Conservation (phyloP, 495 filamentous ascomycete genomes). For the Schizothecium vesticola region DNA sequence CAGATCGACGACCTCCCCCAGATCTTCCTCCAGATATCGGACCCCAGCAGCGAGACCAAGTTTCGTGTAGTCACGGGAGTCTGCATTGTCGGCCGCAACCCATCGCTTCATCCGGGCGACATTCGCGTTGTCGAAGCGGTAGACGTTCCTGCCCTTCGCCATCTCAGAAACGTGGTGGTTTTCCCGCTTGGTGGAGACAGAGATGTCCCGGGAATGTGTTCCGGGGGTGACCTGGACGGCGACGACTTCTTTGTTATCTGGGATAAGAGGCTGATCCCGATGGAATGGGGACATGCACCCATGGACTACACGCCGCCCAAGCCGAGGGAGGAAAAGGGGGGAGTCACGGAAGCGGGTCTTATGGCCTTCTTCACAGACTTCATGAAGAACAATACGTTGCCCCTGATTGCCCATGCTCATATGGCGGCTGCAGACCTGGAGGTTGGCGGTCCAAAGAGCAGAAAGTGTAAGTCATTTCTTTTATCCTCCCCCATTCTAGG, state of each 20-base stretch:
- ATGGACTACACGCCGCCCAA: conserved; percentile 64
- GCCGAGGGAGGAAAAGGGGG: conserved; percentile 43
- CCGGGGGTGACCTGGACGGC: conserved; percentile 91
- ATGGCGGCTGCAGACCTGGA: conserved; percentile 67
- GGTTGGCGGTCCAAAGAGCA: conserved; percentile 56
- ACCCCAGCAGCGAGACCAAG: conserved; percentile 42
- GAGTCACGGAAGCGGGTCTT: conserved; percentile 64
- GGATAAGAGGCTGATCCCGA: conserved; percentile 71
- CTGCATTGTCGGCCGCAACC: conserved; percentile 85
- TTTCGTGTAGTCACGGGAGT: conserved; percentile 68
- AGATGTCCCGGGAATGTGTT: conserved; percentile 87
- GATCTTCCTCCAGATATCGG: conserved; percentile 78
- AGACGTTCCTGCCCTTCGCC: conserved; percentile 62
- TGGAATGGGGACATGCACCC: conserved; percentile 60
- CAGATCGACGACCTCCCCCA: conserved; percentile 59
- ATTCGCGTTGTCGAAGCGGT: conserved; percentile 84
- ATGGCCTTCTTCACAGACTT: conserved; percentile 83
- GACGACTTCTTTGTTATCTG: conserved; percentile 95
- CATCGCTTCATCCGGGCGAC: conserved; percentile 91
- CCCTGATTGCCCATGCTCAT: conserved; percentile 77
- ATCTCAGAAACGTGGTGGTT: conserved; percentile 80
- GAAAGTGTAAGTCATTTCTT: conserved; percentile 47
- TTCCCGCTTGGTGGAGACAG: conserved; percentile 80
- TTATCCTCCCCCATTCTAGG: not conserved
- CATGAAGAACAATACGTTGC: conserved; percentile 86